Base-by-base conservation (phyloP, 2,329 filamentous ascomycete genomes). In the Cladosporium sphaerospermum region DNA sequence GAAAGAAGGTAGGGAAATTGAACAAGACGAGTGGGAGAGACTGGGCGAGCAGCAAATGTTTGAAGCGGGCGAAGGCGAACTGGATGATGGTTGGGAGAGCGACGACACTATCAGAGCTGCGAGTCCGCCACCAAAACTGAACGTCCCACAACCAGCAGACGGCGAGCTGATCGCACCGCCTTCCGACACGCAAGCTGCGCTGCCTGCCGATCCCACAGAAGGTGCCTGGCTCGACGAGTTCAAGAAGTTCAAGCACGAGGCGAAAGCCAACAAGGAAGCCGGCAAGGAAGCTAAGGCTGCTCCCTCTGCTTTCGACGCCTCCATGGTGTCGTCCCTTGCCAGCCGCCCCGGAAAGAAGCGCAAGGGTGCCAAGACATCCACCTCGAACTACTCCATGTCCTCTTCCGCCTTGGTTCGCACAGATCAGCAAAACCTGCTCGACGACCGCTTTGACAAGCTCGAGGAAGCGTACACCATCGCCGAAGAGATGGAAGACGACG, bases 191-290 rank as follows among this genome's bases (percentile, higher is more conserved):
- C 66, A 67, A 48, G 67, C 66, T 16, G 57, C 62, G 23, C 64
- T 64, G 2, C 64, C 67, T 6, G 65, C 66, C 14, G 68, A 70
- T 52, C 70, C 53, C 42, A 73, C 34, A 57, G 84, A 86, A 55
- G 86, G 89, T 56, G 86, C 88, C 61, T 99, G 93, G 90, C 79
- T 97, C 71, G 83, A 86, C 53, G 88, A 96, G 64, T 97, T 96
- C 73, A 88, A 88, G 62, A 89, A 93, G 67, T 97, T 95, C 78
- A 96, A 97, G 71, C 88, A 87, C 65, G 88, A 91, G 53, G 48
- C 40, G 7, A 59, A 62, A 37, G 60, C 59, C 55, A 71, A 71
- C 54, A 81, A 80, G 63, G 62, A 70, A 14, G 69, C 70, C n/a
- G 47, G 59, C 34, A 68, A 66, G 23, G 67, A 68, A 36, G 70